Conservation (phyloP, 345 rosid species). For the Eucalyptus grandis region DNA sequence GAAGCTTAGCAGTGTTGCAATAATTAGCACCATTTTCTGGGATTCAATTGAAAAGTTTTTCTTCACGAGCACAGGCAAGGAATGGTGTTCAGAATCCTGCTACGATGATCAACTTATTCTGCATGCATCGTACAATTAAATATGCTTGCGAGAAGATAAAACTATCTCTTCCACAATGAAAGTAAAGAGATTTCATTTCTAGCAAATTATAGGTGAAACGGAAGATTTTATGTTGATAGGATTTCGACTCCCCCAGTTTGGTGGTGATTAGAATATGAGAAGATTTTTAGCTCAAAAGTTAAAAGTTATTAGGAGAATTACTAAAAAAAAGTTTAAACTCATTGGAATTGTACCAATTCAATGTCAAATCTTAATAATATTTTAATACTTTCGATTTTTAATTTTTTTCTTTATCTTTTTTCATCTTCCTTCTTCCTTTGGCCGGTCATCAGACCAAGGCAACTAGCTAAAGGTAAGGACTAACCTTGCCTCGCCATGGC, state of each 20-base stretch:
- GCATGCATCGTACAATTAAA: neutral
- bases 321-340: too few species aligned
- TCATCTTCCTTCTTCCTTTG: too few species aligned
- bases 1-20: neutral
- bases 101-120: neutral
- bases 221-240: neutral
- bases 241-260: neutral
- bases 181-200: neutral
- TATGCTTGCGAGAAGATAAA: neutral
- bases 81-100: neutral
- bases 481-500: too few species aligned
- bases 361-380: too few species aligned
- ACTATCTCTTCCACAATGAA: neutral
- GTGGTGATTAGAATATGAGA: neutral
- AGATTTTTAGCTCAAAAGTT: neutral
- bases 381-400: too few species aligned
- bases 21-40: neutral
- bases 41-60: neutral
- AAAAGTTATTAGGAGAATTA: too few species aligned
- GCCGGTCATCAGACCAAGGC: rapidly evolving
- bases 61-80: neutral
- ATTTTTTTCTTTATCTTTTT: too few species aligned
- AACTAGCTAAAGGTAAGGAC: too few species aligned
- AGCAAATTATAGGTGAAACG: neutral
- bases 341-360: too few species aligned